Base-by-base conservation (phyloP, 2,329 filamentous ascomycete species). In the Alternaria postmessia region DNA sequence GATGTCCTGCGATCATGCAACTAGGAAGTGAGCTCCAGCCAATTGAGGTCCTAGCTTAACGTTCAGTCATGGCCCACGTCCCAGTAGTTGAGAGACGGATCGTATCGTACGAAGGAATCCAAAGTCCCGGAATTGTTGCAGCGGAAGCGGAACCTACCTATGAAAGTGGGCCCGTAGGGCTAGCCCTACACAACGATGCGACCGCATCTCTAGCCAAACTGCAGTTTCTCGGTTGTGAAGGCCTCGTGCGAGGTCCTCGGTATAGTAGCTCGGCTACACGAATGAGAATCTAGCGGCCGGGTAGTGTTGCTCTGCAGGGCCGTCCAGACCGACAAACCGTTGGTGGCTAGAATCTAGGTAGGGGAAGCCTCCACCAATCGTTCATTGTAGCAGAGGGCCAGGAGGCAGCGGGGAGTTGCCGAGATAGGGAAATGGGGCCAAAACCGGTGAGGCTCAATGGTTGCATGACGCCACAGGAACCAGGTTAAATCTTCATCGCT, bases 341-440 rank as follows among this genome's bases (percentile, higher is more conserved):
- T 36, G 30, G 18, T 43, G 46, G 42, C 30, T 42, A 43, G 16
- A 42, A 16, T 36, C 36, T 47, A 42, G 39, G 28, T 26, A 54
- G 16, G 41, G 42, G 46, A 41, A 16, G 38, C 14, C 12, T 43
- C 49, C 47, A 36, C 53, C 53, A 60, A 60, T 52, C 41, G 39
- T 43, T 24, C 16, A 30, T 20, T 16, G 32, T 22, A 38, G 20
- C 43, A 63, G 36, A 28, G 34, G 52, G 32, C 39, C 28, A 49
- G 30, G 43, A 46, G 39, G 30, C 57, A 54, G 46, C 42, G 47
- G 54, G 52, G 55, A 54, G 46, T 62, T 53, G 59, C 61, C 57
- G 52, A 62, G 59, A 65, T 56, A 64, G 67, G 63, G 44, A 56
- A 63, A 66, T 68, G 68, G 65, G 62, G 63, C 63, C 59, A 63